Base-by-base conservation (phyloP, 2,329 filamentous ascomycete genomes). In the Alternaria gansuensis region DNA sequence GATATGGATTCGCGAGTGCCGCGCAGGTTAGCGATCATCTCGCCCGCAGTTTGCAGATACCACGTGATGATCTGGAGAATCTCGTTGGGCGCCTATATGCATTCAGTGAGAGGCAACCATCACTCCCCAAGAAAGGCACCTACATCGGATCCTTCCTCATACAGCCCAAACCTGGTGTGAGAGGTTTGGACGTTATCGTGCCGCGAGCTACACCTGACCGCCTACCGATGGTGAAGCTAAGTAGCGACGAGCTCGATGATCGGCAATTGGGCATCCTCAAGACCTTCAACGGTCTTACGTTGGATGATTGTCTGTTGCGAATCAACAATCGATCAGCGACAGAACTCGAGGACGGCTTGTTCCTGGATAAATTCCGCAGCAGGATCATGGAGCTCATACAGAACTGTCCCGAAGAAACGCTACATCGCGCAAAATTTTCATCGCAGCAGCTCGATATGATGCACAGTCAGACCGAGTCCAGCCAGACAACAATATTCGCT, bases 21-120 rank as follows among this genome's bases (percentile, higher is more conserved):
- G 73, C 72, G 5, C 73, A 92, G 60, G 88, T 96, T 28, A 83
- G 86, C 11, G 83, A 85, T 17, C 85, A 87, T 40, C 87, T 96
- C 62, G 85, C 89, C 23, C 83, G 87, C 24, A 89, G 86, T 62
- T 89, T 96, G 83, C 90, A 94, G 70, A 88, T 96, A 55, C 84
- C 88, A 45, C 82, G 83, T 2, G 77, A 81, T 1, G 84, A 87
- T n/a, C 80, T 96, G 3, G 82, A 84, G 43, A 74, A 77, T 5
- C 86, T 88, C 55, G 79, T 96, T 11, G 79, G 81, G 9, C 82
- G 84, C 28, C 90, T 96, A 83, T 84, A 86, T 14, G 87, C 94
- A 1, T 76, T 67, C 45, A 74, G 66, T 28, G 54, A 66, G 10
- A 60, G 73, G 44, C 59, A 67, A 36, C 24, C 64, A 2, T 62